Base-by-base conservation (phyloP, 2,329 filamentous ascomycete genomes). In the Epicoccum sorghinum region DNA sequence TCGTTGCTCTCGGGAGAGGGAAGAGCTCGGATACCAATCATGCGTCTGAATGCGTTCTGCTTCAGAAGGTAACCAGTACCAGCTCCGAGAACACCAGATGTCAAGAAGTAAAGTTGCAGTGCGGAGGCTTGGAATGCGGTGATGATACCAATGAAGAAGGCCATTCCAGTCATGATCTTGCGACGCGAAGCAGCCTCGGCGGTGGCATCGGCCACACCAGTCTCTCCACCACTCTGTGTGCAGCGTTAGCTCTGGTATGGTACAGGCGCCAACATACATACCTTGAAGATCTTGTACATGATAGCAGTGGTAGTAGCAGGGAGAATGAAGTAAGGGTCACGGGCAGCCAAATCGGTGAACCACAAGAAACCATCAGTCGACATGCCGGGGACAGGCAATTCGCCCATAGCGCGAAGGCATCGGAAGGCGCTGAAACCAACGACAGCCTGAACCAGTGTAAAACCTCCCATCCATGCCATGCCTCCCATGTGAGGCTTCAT, bases 391-490 rank as follows among this genome's bases (percentile, higher is more conserved):
- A 97, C 91, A 4, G 93, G 93, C 42, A 98, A 78, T 22, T 80
- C 74, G 1, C 85, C 76, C 89, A 96, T 96, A 62, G 82, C 87
- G 47, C 85, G 83, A 59, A 96, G 74, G 40, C 93, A 79, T 56
- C 89, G 86, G 80, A 93, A 98, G 55, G 89, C 87, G 65, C 92
- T 91, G 73, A 86, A 91, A 57, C 89, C 89, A 60, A 96, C 80
- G 4, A 92, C 87, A 10, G 89, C 75, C 65, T 89, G 86, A 1
- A 78, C 72, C 25, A 87, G 23, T 59, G 89, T 73, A 7, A 85
- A 85, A 8, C 83, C 58, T 22, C 88, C 77, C 14, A 80, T 76
- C 44, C 55, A 59, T 12, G 51, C 25, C 29, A 66, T 60, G 18
- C 61, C 59, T 35, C 61, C 62, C 22, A 61, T 52, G 38, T 60